Percentiles rank a stretch among this genome's conserved stretches.
Conservation (phyloP, 176 grass and related monocot species). For the Carex scoparia region DNA sequence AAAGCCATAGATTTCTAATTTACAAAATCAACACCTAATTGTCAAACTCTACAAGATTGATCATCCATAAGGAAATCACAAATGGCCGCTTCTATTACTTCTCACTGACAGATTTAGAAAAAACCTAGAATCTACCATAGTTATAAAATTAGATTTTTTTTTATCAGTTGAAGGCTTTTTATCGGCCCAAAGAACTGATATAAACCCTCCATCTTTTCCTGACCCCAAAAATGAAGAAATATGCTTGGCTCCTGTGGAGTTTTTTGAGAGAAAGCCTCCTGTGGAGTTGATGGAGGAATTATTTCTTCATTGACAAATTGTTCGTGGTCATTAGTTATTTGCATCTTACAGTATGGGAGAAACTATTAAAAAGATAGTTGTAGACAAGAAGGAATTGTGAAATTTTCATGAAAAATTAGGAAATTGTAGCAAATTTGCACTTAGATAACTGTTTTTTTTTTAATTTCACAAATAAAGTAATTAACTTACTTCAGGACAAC, state of each 20-base stretch:
- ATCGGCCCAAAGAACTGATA: not conserved
- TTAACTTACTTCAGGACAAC: not conserved
- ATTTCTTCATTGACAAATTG: not conserved
- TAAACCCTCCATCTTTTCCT: not conserved
- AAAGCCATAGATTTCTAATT: not conserved
- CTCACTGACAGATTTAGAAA: not conserved
- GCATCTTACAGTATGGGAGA: not conserved
- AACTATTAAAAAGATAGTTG: not conserved
- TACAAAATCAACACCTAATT: not conserved
- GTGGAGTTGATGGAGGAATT: not conserved
- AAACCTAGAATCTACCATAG: not conserved
- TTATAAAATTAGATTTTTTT: not conserved
- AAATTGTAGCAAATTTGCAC: not conserved
- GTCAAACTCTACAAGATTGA: not conserved
- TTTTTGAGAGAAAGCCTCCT: not conserved
- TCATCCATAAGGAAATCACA: not conserved
- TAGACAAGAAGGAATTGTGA: not conserved
- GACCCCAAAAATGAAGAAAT: not conserved
- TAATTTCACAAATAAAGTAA: not conserved
- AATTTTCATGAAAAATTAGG: not conserved
- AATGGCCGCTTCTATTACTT: not conserved
- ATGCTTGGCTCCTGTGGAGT: not conserved
- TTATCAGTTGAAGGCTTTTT: not conserved
- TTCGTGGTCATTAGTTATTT: not conserved
- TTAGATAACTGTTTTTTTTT: not conserved